Evolutionary conservation across 164 flowering plant genomes (phyloP).

Genomic region (Nelumbo lutea): DNA sequence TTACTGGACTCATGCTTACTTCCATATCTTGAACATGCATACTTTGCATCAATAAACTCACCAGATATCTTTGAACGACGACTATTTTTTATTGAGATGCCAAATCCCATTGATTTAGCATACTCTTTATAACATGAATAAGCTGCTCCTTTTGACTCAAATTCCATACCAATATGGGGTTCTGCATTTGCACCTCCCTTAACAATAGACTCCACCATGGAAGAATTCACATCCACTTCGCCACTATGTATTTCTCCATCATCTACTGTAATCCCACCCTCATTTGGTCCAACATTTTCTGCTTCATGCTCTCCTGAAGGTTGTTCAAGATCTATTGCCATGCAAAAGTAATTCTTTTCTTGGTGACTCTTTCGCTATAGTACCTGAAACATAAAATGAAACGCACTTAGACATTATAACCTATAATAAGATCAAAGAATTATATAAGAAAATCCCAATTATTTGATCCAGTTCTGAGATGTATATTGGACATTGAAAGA

Average conservation of each 20-base stretch:
- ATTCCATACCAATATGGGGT: constrained; percentile 44
- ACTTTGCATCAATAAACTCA: constrained; percentile 55
- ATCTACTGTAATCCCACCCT: constrained; percentile 15
- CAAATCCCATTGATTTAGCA: constrained; percentile 50
- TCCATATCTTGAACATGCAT: constrained; percentile 61
- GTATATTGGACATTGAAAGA: not conserved
- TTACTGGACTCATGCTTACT: constrained; percentile 39
- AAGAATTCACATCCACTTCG: constrained; percentile 17
- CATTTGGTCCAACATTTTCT: constrained; percentile 5
- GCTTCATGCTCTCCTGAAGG: constrained; percentile 6
- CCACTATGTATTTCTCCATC: constrained; percentile 10
- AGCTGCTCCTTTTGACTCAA: constrained; percentile 45
- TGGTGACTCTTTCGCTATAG: not conserved
- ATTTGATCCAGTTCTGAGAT: not conserved
- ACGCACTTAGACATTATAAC: not conserved
- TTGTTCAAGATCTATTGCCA: constrained; percentile 12
- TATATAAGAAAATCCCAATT: not conserved
- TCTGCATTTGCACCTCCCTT: constrained; percentile 30
- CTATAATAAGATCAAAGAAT: not conserved
- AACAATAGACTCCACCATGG: constrained; percentile 13
- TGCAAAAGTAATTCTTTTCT: not conserved
- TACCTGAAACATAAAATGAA: constrained; percentile 1
- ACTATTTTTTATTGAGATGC: constrained; percentile 43
- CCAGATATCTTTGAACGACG: constrained; percentile 49
- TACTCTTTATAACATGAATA: constrained; percentile 49